A percentile compares a stretch with the other conserved stretches of the same genome.
Conservation (phyloP, 257 asterid genomes). For the Eustoma russellianum region DNA sequence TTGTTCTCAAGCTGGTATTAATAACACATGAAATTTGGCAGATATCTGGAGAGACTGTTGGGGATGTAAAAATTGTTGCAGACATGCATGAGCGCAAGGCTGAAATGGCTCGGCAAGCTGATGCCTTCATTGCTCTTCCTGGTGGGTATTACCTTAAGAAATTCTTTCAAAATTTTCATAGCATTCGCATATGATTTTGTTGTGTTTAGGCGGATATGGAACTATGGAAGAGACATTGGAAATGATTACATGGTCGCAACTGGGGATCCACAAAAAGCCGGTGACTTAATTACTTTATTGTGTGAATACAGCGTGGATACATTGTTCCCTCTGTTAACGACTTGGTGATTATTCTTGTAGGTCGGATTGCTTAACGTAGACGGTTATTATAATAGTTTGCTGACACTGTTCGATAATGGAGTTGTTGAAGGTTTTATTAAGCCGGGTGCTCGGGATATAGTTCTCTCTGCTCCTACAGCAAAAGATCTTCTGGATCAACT, state of each 20-base stretch:
- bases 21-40: constrained; percentile 23
- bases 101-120: constrained; percentile 85
- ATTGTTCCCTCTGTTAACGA: constrained; percentile 3
- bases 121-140: constrained; percentile 96
- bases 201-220: constrained; percentile 83
- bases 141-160: constrained; percentile 31
- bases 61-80: constrained; percentile 80
- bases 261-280: constrained; percentile 92
- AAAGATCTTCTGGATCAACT: constrained; percentile 60
- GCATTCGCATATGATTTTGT: constrained; percentile 1
- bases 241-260: constrained; percentile 99
- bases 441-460: constrained; percentile 76
- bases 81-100: constrained; percentile 99
- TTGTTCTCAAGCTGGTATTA: constrained; percentile 4
- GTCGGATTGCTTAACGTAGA: constrained; percentile 95
- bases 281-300: constrained; percentile 29
- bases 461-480: constrained; percentile 83
- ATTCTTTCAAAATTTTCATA: neutral
- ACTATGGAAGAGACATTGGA: constrained; percentile 94
- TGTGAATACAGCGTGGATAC: neutral
- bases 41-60: constrained; percentile 94
- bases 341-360: constrained; percentile 25
- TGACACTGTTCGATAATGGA: constrained; percentile 82
- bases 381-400: constrained; percentile 84
- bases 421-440: constrained; percentile 96